phyloP scores from a whole-genome alignment of 139 green algal genomes.

The Closterium sp. region DNA sequence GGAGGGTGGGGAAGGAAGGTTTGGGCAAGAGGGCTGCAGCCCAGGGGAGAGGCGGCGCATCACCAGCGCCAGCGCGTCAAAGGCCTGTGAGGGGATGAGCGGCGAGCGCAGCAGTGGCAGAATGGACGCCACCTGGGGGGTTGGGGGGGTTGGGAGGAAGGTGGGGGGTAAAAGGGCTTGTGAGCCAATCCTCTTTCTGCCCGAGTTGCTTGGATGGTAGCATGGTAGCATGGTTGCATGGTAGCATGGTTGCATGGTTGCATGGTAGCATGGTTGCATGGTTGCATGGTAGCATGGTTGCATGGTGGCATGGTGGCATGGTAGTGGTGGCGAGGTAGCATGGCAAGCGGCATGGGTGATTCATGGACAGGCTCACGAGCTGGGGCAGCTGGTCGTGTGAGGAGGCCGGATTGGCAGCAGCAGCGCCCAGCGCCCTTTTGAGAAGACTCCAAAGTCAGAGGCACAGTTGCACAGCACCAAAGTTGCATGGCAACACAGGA shows the following conservation, averaged over 20 bases:
- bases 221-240: too few species aligned
- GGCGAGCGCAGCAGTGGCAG: slow-evolving; percentile 25
- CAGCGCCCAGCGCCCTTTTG: slow-evolving; percentile 11
- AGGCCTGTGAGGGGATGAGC: slow-evolving; percentile 29
- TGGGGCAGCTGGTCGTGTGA: slow-evolving; percentile 40
- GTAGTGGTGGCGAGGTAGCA: too few species aligned
- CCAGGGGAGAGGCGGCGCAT: not conserved
- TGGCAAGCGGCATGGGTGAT: too few species aligned
- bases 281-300: too few species aligned
- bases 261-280: too few species aligned
- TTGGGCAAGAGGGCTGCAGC: not conserved
- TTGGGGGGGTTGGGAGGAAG: not conserved
- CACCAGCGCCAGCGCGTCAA: slow-evolving; percentile 9
- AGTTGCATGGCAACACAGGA: not conserved
- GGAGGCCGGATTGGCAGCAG: slow-evolving; percentile 34
- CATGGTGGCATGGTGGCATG: too few species aligned
- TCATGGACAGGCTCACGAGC: slow-evolving; percentile 11
- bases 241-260: too few species aligned
- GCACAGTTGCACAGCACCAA: too few species aligned
- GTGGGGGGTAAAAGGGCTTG: not conserved
- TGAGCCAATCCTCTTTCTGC: too few species aligned
- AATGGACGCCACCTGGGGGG: slow-evolving; percentile 11
- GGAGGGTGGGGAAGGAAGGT: not conserved
- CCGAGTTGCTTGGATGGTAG: too few species aligned
- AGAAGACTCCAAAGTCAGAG: too few species aligned